A percentile compares a stretch with the other conserved stretches of the same genome.
phyloP scores from a whole-genome alignment of 2,329 filamentous ascomycete genomes.

The Leptodontidium sp. region DNA sequence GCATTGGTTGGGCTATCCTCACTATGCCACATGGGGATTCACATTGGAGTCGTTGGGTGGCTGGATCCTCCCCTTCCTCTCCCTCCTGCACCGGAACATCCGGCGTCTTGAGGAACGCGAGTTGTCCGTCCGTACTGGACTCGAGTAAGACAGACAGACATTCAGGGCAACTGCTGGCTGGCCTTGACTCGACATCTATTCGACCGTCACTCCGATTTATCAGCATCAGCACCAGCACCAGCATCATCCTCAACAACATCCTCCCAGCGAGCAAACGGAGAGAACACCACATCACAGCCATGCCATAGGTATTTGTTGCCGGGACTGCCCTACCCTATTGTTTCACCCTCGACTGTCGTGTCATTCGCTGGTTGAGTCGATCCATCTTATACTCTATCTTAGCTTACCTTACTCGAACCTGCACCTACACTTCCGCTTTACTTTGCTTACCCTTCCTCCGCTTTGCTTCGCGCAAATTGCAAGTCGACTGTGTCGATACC shows the following conservation, averaged over 20 bases:
- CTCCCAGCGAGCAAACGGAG: not conserved
- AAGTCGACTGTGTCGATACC: slow-evolving; percentile 28
- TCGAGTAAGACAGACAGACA: not conserved
- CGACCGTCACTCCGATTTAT: slow-evolving; percentile 21
- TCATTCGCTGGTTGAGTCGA: slow-evolving; percentile 5
- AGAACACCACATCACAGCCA: slow-evolving; percentile 7
- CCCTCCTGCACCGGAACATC: slow-evolving; percentile 20
- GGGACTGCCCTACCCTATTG: slow-evolving; percentile 20
- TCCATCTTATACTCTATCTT: not conserved
- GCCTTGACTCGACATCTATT: not conserved
- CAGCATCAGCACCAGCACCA: slow-evolving; percentile 8
- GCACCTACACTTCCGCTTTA: not conserved
- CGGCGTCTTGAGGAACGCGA: not conserved
- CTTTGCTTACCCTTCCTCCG: too few species aligned
- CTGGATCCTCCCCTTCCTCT: too few species aligned
- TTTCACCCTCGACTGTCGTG: slow-evolving; percentile 15
- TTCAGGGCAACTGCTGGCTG: too few species aligned
- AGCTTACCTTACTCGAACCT: not conserved
- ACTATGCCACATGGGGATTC: not conserved
- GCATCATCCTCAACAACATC: not conserved
- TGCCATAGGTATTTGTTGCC: slow-evolving; percentile 23
- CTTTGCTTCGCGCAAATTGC: not conserved
- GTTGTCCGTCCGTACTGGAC: not conserved
- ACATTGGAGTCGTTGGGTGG: not conserved
- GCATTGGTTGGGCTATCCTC: not conserved